These are phyloP conservation scores for Phycomyces blakesleeanus DNA, from an alignment of 192 early-diverging fungal genomes.

Conservation along the genomic window DNA sequence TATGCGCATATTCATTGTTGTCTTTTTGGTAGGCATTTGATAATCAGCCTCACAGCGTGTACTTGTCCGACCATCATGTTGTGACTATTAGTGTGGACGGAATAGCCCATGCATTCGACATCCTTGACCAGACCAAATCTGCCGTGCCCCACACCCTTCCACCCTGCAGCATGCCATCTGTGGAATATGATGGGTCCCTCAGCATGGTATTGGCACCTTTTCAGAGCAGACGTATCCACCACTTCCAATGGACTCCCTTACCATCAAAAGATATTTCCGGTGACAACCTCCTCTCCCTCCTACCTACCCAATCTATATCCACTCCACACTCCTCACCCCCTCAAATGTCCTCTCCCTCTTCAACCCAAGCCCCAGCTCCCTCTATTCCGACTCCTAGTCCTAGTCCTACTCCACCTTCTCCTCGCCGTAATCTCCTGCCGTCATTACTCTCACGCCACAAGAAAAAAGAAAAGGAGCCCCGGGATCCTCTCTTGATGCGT, in stretches of 20 bases:
- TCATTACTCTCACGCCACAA: constrained; percentile 13
- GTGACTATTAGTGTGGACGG: constrained; percentile 33
- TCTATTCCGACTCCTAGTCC: too few species aligned
- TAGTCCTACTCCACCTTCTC: background rate
- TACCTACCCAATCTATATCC: background rate
- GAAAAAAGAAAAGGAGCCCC: background rate
- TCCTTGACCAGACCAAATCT: constrained; percentile 17
- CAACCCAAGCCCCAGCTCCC: too few species aligned
- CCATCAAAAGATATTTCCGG: background rate
- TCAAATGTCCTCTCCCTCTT: constrained; percentile 4
- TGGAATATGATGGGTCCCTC: constrained; percentile 22
- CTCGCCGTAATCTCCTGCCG: background rate
- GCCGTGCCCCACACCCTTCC: constrained; percentile 7
- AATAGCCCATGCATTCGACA: constrained; percentile 15
- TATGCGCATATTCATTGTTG: too few species aligned
- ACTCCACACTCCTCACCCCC: background rate
- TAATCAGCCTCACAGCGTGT: constrained; percentile 33
- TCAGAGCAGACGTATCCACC: constrained; percentile 22
- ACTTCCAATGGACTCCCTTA: constrained; percentile 25
- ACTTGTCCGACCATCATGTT: constrained; percentile 24
- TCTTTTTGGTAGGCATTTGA: constrained; percentile 23
- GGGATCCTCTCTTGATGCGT: constrained; percentile 1
- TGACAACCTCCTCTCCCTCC: constrained; percentile 2
- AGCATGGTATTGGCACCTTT: constrained; percentile 21
- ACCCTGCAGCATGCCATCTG: constrained; percentile 27